Evolutionary conservation across 495 filamentous ascomycete species (phyloP).

Genomic region (Tuber melanosporum): DNA sequence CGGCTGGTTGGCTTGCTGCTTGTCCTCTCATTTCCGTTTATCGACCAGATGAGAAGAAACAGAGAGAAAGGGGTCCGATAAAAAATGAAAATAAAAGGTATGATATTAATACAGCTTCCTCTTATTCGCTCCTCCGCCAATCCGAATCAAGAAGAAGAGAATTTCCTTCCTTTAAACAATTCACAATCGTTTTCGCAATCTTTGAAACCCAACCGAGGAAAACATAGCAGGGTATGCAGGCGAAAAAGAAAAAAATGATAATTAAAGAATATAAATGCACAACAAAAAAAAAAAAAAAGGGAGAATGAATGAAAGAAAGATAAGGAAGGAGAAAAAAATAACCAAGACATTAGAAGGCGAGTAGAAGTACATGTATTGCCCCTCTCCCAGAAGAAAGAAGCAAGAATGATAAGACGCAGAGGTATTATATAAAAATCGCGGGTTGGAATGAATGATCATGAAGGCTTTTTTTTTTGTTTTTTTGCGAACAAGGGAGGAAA

Average conservation of each 20-base stretch:
- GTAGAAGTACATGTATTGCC: constrained; percentile 37
- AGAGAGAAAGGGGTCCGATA: not conserved
- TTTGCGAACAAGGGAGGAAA: not conserved
- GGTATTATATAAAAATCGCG: not conserved
- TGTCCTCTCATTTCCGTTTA: not conserved
- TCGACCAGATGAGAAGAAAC: not conserved
- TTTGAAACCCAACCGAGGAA: not conserved
- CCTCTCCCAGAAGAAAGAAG: constrained; percentile 11
- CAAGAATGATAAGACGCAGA: not conserved
- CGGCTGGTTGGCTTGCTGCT: not conserved
- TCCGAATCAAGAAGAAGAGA: constrained; percentile 1
- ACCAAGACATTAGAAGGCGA: constrained; percentile 10
- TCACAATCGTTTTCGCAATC: not conserved
- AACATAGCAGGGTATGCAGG: not conserved
- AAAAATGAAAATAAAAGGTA: not conserved
- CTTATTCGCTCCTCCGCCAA: not conserved
- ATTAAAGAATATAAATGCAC: constrained; percentile 3
- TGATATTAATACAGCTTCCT: constrained; percentile 4
- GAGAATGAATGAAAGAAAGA: not conserved
- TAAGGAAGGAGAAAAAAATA: not conserved
- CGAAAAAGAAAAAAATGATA: not conserved
- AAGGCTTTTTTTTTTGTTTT: not conserved
- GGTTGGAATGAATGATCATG: not conserved
- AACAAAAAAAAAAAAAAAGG: not conserved
- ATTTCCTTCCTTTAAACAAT: not conserved